These are phyloP conservation scores for Eucalyptus curtisii DNA, from an alignment of 345 rosid genomes.

Conservation along the genomic window DNA sequence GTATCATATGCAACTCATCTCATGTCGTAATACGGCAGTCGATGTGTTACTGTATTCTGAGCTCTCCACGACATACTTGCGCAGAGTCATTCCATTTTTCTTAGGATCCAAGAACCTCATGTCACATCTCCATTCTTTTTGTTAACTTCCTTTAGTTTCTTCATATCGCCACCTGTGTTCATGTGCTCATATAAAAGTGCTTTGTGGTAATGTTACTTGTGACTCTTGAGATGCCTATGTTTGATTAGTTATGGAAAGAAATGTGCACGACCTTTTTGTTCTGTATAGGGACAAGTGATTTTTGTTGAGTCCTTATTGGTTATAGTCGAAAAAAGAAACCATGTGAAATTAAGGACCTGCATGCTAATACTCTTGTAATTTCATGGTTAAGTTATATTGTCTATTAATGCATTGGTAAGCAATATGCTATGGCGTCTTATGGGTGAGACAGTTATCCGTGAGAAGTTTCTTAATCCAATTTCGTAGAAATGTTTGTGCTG, in stretches of 20 bases:
- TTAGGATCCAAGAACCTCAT: neutral
- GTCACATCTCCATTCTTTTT: neutral
- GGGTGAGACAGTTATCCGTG: neutral
- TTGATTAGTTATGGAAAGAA: neutral
- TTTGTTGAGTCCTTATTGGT: neutral
- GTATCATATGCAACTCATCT: neutral
- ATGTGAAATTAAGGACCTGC: neutral
- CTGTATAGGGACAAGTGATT: neutral
- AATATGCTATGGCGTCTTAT: neutral
- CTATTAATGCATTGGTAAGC: neutral
- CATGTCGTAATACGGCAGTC: neutral
- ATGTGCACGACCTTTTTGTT: neutral
- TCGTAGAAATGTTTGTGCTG: neutral
- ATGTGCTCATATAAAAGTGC: neutral
- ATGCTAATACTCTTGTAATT: neutral
- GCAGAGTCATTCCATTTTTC: neutral
- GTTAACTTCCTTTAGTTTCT: neutral
- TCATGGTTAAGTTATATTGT: neutral
- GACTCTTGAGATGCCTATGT: neutral
- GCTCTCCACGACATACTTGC: neutral
- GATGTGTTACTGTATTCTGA: neutral
- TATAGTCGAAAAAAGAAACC: neutral
- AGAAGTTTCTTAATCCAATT: neutral
- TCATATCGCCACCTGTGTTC: neutral
- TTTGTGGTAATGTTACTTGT: neutral